Evolutionary conservation across 2,329 filamentous ascomycete species (phyloP), one percentile per base, ranked within the genome.

Genomic region (Diaporthe batatas): DNA sequence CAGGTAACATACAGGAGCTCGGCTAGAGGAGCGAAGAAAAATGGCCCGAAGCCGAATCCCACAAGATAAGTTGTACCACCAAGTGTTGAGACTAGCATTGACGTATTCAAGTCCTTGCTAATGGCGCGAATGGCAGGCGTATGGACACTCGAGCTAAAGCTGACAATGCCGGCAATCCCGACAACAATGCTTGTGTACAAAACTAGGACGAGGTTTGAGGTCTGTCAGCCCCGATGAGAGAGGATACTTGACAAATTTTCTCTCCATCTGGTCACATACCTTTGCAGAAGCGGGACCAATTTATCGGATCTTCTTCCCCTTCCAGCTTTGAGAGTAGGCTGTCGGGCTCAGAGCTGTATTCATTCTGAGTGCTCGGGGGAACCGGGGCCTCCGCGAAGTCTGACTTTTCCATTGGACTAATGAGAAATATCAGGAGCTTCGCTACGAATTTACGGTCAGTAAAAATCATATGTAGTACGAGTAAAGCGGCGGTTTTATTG

Each of bases 101-200:
- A 23, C 47, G 47, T 49, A 23, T n/a, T 10, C 21, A 49, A 49
- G 47, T 49, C 47, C 18, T 49, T 6, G 18, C 47, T 49, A 6
- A 49, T 49, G 47, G 47, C 47, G 21, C n/a, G 47, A n/a, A 49
- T 49, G 47, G 47, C 47, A 49, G 47, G 47, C n/a, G 47, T 49
- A 14, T 49, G 47, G 18, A 49, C 47, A 23, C 47, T 49, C 47
- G 47, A 49, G 21, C 47, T 49, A 10, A 49, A 49, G 18, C 47
- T 49, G 47, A 49, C 47, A 49, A 49, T 49, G 47, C 47, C 18
- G 14, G 47, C 47, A 6, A 49, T 49, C n/a, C 47, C 47, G 18
- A 49, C 47, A 23, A 49, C 47, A 23, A 49, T 49, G 47, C 47
- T 21, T 10, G 47, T 49, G 18, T 49, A 49, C 3, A 49, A 21